phyloP scores from a whole-genome alignment of 495 filamentous ascomycete species.

The Acidomyces sp. region DNA sequence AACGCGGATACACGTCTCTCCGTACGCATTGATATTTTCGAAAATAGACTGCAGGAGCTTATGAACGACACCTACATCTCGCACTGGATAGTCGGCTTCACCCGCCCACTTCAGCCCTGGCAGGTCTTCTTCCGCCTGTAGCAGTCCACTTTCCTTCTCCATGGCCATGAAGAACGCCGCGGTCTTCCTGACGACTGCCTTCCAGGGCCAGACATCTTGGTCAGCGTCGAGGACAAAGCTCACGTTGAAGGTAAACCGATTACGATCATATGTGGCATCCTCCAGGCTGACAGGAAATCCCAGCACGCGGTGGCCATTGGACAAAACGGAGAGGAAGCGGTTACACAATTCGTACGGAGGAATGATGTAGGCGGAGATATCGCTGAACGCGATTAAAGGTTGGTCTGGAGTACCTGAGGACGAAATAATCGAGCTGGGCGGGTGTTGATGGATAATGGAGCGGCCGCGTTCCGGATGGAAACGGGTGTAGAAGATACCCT shows the following conservation, averaged over 20 bases:
- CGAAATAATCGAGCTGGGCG: constrained; percentile 60
- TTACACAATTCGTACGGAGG: constrained; percentile 85
- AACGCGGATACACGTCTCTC: constrained; percentile 92
- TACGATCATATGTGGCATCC: constrained; percentile 50
- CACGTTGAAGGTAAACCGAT: constrained; percentile 98
- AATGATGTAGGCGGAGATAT: constrained; percentile 79
- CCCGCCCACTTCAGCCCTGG: constrained; percentile 20
- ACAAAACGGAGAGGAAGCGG: constrained; percentile 67
- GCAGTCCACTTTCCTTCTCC: constrained; percentile 72
- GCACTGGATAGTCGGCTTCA: constrained; percentile 7
- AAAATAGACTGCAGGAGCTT: constrained; percentile 80
- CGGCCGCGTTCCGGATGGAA: constrained; percentile 88
- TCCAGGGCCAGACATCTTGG: constrained; percentile 51
- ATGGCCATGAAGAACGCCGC: constrained; percentile 73
- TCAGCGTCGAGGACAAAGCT: constrained; percentile 69
- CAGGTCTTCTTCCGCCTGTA: constrained; percentile 41
- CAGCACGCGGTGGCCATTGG: constrained; percentile 65
- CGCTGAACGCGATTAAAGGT: constrained; percentile 65
- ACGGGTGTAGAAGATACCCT: constrained; percentile 87
- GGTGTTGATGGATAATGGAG: constrained; percentile 60
- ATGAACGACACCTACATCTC: constrained; percentile 38
- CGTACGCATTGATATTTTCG: constrained; percentile 93
- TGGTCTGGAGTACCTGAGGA: background rate
- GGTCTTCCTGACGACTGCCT: constrained; percentile 60
- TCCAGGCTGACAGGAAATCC: constrained; percentile 80